phyloP scores from a whole-genome alignment of 768 basidiomycete genomes.

The Chalciporus sphaerocephalus region DNA sequence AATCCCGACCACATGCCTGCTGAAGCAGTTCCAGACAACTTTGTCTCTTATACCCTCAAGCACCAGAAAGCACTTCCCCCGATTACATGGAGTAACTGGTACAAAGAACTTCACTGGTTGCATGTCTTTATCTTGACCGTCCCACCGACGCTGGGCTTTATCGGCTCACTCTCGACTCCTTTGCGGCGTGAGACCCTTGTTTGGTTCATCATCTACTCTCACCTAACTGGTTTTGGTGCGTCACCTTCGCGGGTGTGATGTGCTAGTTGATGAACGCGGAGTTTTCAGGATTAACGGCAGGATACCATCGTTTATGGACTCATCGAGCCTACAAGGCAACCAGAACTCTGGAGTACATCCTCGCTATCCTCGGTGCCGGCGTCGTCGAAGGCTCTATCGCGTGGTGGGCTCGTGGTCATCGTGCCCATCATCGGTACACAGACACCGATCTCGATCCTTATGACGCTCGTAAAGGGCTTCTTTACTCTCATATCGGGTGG shows the following conservation, averaged over 20 bases:
- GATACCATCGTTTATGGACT: slow-evolving; percentile 94
- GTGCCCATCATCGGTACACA: slow-evolving; percentile 92
- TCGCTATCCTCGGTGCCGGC: slow-evolving; percentile 80
- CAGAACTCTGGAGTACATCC: slow-evolving; percentile 73
- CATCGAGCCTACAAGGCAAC: slow-evolving; percentile 91
- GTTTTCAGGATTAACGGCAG: slow-evolving; percentile 68
- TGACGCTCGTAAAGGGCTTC: slow-evolving; percentile 80
- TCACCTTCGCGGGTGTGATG: slow-evolving; percentile 11
- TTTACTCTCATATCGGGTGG: slow-evolving; percentile 83
- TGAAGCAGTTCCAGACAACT: slow-evolving; percentile 60
- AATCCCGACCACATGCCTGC: slow-evolving; percentile 6
- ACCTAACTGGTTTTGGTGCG: slow-evolving; percentile 70
- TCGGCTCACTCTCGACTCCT: slow-evolving; percentile 60
- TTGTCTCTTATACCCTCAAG: slow-evolving; percentile 63
- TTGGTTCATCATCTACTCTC: slow-evolving; percentile 58
- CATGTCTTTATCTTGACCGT: slow-evolving; percentile 61
- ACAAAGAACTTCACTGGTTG: slow-evolving; percentile 65
- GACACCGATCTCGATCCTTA: slow-evolving; percentile 94
- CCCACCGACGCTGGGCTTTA: slow-evolving; percentile 64
- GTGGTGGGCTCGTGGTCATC: slow-evolving; percentile 95
- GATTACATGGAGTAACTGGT: slow-evolving; percentile 49
- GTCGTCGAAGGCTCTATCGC: slow-evolving; percentile 92
- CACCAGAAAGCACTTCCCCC: slow-evolving; percentile 61
- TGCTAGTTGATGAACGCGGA: not conserved
- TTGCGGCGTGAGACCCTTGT: slow-evolving; percentile 64